Base-by-base conservation (phyloP, 1,139 yeast species). In the Candida pseudoviswanathii region DNA sequence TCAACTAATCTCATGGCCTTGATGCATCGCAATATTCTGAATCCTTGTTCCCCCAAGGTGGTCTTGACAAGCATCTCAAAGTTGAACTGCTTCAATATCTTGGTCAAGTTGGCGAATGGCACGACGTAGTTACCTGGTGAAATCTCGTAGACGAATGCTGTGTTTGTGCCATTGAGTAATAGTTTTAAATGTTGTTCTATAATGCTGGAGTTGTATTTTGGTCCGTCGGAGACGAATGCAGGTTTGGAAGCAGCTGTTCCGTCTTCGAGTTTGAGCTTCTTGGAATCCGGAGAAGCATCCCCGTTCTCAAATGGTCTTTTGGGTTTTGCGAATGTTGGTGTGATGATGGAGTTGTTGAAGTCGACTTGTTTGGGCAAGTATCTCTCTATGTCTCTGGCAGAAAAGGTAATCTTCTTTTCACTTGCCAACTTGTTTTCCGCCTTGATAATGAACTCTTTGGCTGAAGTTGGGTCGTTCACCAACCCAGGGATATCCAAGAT, bases 1-100 rank as follows among this genome's bases (percentile, higher is more conserved):
- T 95, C 96, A 3, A 86, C 87, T 51, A 90, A 74, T 57, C 84
- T 84, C 59, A 84, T 78, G 5, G 80, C 78, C 54, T 86, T 78
- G 42, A 89, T 76, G 57, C 94, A 84, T 56, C 92, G 78, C 53
- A 89, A 71, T 6, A 89, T 73, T 48, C 95, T 76, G 52, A 71
- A 68, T 0, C 91, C 83, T 22, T 83, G 77, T 9, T 75, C 68
- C 2, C 87, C 87, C 47, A 83, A 63, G 0, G 87, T 80, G 4
- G 82, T 68, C 41, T 82, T 78, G 43, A 89, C 71, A 30, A 87
- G 65, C 27, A 80, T 73, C 53, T 89, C 95, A 61, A 81, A 85
- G 21, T 82, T 81, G 47, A 73, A 70, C 41, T 79, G 78, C 58
- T 82, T 81, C 36, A 89, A 64, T 5, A 66, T 58, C 11, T 76